Base-by-base conservation (phyloP, 352 stramenopile genomes). In the Pythium brassicae region DNA sequence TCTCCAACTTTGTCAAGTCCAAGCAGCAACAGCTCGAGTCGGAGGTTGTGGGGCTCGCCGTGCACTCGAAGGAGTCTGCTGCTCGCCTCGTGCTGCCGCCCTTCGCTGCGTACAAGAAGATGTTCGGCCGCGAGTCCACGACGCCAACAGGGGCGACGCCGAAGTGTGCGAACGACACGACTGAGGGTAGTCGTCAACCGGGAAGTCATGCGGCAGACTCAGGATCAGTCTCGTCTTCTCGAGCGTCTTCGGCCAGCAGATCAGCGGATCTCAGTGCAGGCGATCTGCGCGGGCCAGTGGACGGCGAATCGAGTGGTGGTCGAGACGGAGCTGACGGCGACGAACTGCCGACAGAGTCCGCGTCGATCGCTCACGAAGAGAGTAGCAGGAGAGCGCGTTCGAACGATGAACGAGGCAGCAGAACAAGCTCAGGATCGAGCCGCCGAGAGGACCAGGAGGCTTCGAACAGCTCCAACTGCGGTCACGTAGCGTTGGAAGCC, bases 41-140 rank as follows among this genome's bases (percentile, higher is more conserved):
- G 5, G 71, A 80, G 20, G 65, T 80, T 40, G 65, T 52, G 2
- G 68, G 61, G 4, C 34, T 79, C 8, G 67, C 71, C 19, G 51
- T 44, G 6, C 71, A 80, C 29, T 74, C 65, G 1, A 76, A 75
- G 29, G 68, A 73, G 50, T 77, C 71, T 20, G 71, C 68, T 3
- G 61, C 68, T 4, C 62, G 66, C 2, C 59, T 80, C 23, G 55
- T 71, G 14, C 51, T 73, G n/a, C 71, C 71, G 1, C 59, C 61
- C 8, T 76, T 74, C 32, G 71, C 55, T 17, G 65, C 65, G 2
- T 54, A 62, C 50, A 73, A 73, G 45, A 76, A 71, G 7, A 35
- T 76, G 14, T 54, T 76, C n/a, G 61, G 55, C 0, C 50, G 64
- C 10, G 64, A 60, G 17, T 35, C 45, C 0, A 23, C 23, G 17